Conservation (phyloP, 208 protist species). For the Vickermania ingenoplastis region DNA sequence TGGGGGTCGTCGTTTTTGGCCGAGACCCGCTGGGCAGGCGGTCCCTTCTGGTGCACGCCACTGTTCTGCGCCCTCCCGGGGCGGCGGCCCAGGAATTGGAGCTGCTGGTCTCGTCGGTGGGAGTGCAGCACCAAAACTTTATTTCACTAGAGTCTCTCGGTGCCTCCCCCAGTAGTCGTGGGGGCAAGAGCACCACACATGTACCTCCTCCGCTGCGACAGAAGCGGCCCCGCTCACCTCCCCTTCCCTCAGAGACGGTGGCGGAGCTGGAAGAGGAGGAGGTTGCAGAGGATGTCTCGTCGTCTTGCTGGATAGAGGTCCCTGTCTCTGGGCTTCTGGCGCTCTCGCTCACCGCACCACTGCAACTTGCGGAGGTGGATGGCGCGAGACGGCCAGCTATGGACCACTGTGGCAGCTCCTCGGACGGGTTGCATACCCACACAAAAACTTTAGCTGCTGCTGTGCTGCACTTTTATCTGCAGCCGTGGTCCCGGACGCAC, state of each 20-base stretch:
- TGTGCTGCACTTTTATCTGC: no score
- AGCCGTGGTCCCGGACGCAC: slow-evolving; percentile 22
- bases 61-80: neutral
- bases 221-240: no score
- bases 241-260: neutral
- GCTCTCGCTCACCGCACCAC: slow-evolving; percentile 9
- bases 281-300: neutral
- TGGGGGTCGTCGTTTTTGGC: slow-evolving; percentile 72
- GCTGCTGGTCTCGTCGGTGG: slow-evolving; percentile 64
- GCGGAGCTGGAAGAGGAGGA: neutral
- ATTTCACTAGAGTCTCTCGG: neutral
- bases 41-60: slow-evolving; percentile 64
- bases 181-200: no score
- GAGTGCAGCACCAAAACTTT: slow-evolving; percentile 25
- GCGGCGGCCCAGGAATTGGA: slow-evolving; percentile 26
- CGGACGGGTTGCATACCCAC: no score
- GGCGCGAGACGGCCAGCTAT: no score
- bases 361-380: no score
- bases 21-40: slow-evolving; percentile 84
- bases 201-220: no score
- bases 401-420: no score
- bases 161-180: neutral
- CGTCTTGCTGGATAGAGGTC: slow-evolving; percentile 53
- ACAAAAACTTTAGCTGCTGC: no score
- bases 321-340: slow-evolving; percentile 52